phyloP scores from a whole-genome alignment of 768 basidiomycete species.

The Tubosaeta brunneosetosa region DNA sequence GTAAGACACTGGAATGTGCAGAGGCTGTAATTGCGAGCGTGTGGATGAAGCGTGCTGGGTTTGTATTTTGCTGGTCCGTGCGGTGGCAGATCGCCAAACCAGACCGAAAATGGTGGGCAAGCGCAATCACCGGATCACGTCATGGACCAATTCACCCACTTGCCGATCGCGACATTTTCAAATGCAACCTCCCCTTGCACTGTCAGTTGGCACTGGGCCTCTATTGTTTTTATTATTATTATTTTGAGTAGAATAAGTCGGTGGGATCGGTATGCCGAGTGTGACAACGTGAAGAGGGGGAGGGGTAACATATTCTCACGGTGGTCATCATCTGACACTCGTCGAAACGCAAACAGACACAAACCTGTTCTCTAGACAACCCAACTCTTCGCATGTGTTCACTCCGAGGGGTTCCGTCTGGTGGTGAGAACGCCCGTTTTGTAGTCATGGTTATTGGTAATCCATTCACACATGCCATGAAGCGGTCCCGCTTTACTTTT shows the following conservation, averaged over 20 bases:
- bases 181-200: constrained; percentile 1
- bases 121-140: constrained; percentile 31
- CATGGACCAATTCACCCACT: constrained; percentile 25
- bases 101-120: constrained; percentile 11
- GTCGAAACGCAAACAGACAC: neutral
- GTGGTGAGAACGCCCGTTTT: too few species aligned
- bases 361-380: neutral
- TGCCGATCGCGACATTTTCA: constrained; percentile 29
- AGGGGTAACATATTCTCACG: neutral
- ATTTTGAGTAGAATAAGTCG: neutral
- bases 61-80: constrained; percentile 21
- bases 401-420: too few species aligned
- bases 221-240: neutral
- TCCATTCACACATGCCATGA: neutral
- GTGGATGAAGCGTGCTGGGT: neutral
- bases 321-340: neutral
- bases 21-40: neutral
- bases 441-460: neutral
- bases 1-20: neutral
- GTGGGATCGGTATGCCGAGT: neutral
- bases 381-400: neutral
- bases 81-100: constrained; percentile 25
- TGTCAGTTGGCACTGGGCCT: neutral
- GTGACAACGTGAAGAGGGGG: neutral
- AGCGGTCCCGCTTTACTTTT: too few species aligned